Evolutionary conservation across 2,329 filamentous ascomycete genomes (phyloP), one percentile per base, ranked within the genome.

Genomic region (Myotisia sp.): DNA sequence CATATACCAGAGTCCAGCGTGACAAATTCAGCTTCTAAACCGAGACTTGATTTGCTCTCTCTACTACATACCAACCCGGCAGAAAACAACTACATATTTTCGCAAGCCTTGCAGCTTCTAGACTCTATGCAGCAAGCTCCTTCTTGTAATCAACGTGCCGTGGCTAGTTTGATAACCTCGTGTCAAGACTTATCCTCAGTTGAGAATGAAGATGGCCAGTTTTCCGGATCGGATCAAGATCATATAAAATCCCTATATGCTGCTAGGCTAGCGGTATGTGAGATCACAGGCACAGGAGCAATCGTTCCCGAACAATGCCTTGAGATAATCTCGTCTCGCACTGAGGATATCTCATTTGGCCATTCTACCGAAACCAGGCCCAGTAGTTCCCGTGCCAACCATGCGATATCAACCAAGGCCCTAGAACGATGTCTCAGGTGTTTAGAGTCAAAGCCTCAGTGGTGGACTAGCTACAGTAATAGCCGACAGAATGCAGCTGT

Each of bases 381-480:
- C 29, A 30, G 50, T 37, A 37, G 32, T 43, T 41, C 39, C 32
- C 33, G 43, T 39, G 8, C 36, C 34, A 22, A 42, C 16, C 8
- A 12, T 17, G 14, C 3, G 8, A 34, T 34, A 7, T 10, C 43
- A n/a, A 31, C 33, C 4, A 43, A 53, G 17, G 32, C 53, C 12
- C 42, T 75, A 16, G 56, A 61, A 29, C 45, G 55, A 6, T 80
- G 75, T 43, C 53, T 75, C 3, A 59, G 55, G 29, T 63, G 63
- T 3, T 51, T 79, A 1, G 65, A 68, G 29, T 62, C 63, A 12
- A 60, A 65, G 16, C 62, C 67, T 1, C 71, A 73, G 28, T 68
- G 63, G 49, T 79, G 74, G 73, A 75, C 65, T 1, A 76, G 71
- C 16, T 79, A 74, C 55, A 71, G 69, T 43, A 75, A 74, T 50